phyloP scores from a whole-genome alignment of 208 protist species.

The Trypanosoma congolense region DNA sequence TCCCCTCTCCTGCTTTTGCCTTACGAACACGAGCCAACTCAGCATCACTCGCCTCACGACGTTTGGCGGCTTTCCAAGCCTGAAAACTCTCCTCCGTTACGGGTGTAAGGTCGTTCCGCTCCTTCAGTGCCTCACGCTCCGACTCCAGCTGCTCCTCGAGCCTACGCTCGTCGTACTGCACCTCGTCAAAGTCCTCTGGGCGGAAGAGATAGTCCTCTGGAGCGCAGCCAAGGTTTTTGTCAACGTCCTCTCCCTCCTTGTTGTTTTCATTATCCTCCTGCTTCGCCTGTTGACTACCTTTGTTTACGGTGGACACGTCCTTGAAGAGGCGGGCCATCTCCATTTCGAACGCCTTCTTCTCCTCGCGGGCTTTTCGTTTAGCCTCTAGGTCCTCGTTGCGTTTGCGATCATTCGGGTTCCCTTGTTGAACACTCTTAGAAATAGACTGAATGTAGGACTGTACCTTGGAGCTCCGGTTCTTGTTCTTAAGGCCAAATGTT shows the following conservation, averaged over 20 bases:
- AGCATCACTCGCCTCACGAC: slow-evolving; percentile 49
- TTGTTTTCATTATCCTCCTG: slow-evolving; percentile 5
- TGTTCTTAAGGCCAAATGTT: slow-evolving; percentile 93
- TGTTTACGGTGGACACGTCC: slow-evolving; percentile 37
- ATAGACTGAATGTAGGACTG: slow-evolving; percentile 84
- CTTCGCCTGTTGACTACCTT: slow-evolving; percentile 8
- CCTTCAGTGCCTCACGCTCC: slow-evolving; percentile 76
- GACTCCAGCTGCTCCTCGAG: slow-evolving; percentile 85
- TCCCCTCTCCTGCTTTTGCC: slow-evolving; percentile 68
- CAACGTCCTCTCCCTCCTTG: slow-evolving; percentile 25
- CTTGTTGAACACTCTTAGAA: slow-evolving; percentile 52
- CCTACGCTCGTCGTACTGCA: slow-evolving; percentile 70
- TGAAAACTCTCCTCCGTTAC: slow-evolving; percentile 81
- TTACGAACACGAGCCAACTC: slow-evolving; percentile 60
- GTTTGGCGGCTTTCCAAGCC: slow-evolving; percentile 66
- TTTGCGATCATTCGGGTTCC: slow-evolving; percentile 65
- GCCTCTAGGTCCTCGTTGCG: slow-evolving; percentile 54
- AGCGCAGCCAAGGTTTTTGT: slow-evolving; percentile 44
- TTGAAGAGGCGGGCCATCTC: slow-evolving; percentile 84
- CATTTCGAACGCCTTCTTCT: slow-evolving; percentile 72
- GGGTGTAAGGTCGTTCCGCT: slow-evolving; percentile 68
- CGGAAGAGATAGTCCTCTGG: slow-evolving; percentile 86
- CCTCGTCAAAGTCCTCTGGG: slow-evolving; percentile 86
- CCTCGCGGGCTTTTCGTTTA: slow-evolving; percentile 61
- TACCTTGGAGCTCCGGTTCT: slow-evolving; percentile 88